These are phyloP conservation scores for Hypoxylon intermedium DNA, from an alignment of 495 filamentous ascomycete species.

Conservation along the genomic window DNA sequence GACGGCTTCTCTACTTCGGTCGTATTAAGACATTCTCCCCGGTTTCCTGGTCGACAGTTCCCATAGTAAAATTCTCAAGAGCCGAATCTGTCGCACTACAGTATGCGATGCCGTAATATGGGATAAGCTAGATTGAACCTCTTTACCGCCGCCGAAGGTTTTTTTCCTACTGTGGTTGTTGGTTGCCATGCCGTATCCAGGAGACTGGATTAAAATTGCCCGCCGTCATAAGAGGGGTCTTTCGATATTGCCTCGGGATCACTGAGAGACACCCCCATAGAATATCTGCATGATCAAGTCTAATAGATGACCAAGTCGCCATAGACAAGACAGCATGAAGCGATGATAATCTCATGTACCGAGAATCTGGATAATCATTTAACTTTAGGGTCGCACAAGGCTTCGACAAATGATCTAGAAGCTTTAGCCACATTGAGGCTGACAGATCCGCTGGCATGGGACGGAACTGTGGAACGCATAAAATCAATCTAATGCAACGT, in stretches of 20 bases:
- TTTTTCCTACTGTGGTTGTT: slow-evolving; percentile 3
- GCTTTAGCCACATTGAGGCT: slow-evolving; percentile 32
- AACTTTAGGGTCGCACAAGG: slow-evolving; percentile 21
- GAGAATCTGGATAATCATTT: slow-evolving; percentile 3
- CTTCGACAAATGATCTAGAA: slow-evolving; percentile 41
- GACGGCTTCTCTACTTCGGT: slow-evolving; percentile 15
- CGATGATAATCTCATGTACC: no score
- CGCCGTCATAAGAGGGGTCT: background rate
- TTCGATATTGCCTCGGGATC: background rate
- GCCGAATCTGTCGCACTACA: slow-evolving; percentile 5
- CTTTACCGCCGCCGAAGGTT: slow-evolving; percentile 5
- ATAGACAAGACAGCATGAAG: no score
- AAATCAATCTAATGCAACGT: slow-evolving; percentile 34
- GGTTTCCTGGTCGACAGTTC: slow-evolving; percentile 31
- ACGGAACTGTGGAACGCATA: slow-evolving; percentile 33
- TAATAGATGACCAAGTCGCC: no score
- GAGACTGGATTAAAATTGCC: background rate
- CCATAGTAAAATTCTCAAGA: slow-evolving; percentile 19
- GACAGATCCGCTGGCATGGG: slow-evolving; percentile 17
- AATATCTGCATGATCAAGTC: no score
- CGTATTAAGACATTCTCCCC: slow-evolving; percentile 22
- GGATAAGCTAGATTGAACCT: slow-evolving; percentile 7
- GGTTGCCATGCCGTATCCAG: slow-evolving; percentile 14
- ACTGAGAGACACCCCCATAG: background rate
- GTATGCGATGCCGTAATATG: slow-evolving; percentile 2